Percentiles rank a stretch among this genome's conserved stretches.
Conservation (phyloP, 192 early-diverging fungal species). For the Funneliformis geosporum region DNA sequence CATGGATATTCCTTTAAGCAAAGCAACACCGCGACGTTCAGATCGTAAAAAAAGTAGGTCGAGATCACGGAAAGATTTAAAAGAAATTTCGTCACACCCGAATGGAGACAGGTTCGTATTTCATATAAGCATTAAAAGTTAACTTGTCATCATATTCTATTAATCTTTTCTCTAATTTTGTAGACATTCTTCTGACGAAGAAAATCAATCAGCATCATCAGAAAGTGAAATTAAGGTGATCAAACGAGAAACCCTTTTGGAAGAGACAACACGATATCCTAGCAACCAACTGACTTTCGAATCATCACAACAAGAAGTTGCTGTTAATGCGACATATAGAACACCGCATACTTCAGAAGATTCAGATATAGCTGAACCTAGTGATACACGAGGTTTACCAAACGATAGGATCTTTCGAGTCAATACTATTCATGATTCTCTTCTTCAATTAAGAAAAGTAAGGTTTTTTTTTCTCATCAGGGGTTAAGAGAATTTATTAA, state of each 20-base stretch:
- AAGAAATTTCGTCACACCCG: background rate
- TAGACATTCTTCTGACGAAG: background rate
- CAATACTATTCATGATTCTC: background rate
- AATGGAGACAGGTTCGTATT: background rate
- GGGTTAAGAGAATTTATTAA: background rate
- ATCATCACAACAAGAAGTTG: background rate
- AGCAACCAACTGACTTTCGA: background rate
- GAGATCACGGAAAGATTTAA: background rate
- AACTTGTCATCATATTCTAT: too few relatives aligned
- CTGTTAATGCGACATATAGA: background rate
- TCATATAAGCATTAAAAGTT: too few relatives aligned
- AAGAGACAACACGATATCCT: background rate
- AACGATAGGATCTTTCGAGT: background rate
- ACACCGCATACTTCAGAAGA: background rate
- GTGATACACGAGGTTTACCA: background rate
- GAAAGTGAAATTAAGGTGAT: slow-evolving; percentile 3
- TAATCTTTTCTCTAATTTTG: background rate
- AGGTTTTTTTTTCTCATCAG: background rate
- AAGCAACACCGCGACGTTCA: background rate
- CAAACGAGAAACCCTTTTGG: background rate
- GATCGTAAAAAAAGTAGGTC: background rate
- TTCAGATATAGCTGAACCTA: background rate
- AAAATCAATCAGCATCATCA: background rate
- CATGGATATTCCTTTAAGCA: background rate
- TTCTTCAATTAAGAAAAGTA: background rate